phyloP scores from a whole-genome alignment of 768 basidiomycete genomes.

The Phlebiopsis gigantea region DNA sequence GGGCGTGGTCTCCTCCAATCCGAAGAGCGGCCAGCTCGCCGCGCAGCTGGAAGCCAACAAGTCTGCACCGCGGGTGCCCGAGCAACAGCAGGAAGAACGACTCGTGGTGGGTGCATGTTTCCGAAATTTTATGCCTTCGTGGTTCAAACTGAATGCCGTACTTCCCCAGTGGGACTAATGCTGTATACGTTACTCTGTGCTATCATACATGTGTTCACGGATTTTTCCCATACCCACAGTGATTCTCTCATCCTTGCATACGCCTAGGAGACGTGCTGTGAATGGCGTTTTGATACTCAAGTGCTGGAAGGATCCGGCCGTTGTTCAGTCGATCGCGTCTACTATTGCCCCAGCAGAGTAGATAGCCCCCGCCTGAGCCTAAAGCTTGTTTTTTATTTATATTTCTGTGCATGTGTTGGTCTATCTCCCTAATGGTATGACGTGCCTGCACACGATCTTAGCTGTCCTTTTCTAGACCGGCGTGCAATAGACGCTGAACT shows the following conservation, averaged over 20 bases:
- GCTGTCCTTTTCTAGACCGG: not conserved
- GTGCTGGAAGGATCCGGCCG: not conserved
- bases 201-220: not conserved
- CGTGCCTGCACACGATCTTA: too few relatives aligned
- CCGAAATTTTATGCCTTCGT: conserved; percentile 4
- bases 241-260: not conserved
- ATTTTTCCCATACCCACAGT: not conserved
- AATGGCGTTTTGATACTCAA: not conserved
- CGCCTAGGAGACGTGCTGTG: not conserved
- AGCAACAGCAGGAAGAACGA: conserved; percentile 33
- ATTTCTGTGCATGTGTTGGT: too few relatives aligned
- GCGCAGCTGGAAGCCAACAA: conserved; percentile 37
- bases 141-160: conserved; percentile 14
- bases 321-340: not conserved
- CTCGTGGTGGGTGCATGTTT: conserved; percentile 38
- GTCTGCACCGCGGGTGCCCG: conserved; percentile 30
- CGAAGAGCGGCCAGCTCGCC: conserved; percentile 40
- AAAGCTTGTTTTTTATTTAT: not conserved
- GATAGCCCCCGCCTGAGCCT: not conserved
- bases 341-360: not conserved
- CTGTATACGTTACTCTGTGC: not conserved
- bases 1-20: conserved; percentile 39
- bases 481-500: not conserved
- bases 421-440: too few relatives aligned
- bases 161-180: conserved; percentile 39